Conservation (phyloP, 257 asterid genomes). For the Solanum chilense region DNA sequence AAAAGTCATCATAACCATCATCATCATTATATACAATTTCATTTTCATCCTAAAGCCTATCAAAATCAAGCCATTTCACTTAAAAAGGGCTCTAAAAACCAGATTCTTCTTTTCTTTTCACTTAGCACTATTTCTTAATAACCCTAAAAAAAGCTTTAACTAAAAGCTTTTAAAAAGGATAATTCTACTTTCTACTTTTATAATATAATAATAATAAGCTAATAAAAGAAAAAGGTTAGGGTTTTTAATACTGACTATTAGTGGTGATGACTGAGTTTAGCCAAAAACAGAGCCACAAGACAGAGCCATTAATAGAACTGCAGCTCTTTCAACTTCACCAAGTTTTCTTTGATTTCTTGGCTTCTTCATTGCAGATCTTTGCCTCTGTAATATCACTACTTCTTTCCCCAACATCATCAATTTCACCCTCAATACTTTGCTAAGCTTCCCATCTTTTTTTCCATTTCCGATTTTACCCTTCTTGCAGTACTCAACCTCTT, state of each 20-base stretch:
- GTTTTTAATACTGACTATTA: neutral
- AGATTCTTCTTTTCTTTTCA: neutral
- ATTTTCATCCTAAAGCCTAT: neutral
- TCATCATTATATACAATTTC: neutral
- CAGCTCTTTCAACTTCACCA: slow-evolving; percentile 54
- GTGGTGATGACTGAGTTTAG: neutral
- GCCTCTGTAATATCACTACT: slow-evolving; percentile 16
- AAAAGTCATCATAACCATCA: neutral
- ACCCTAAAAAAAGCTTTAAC: neutral
- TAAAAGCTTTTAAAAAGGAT: neutral
- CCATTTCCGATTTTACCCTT: slow-evolving; percentile 15
- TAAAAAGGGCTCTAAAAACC: neutral
- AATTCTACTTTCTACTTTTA: neutral
- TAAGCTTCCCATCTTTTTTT: slow-evolving; percentile 9
- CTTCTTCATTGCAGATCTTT: slow-evolving; percentile 11
- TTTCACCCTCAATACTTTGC: slow-evolving; percentile 19
- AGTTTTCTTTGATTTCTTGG: slow-evolving; percentile 6
- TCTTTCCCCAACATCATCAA: slow-evolving; percentile 33
- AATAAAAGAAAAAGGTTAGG: neutral
- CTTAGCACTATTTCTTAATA: neutral
- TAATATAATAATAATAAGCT: neutral
- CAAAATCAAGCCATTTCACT: neutral
- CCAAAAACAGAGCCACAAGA: slow-evolving; percentile 63
- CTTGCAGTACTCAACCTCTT: neutral
- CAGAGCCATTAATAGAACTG: slow-evolving; percentile 60